Conservation (phyloP, 129 eudicot species). For the Calendula officinalis region DNA sequence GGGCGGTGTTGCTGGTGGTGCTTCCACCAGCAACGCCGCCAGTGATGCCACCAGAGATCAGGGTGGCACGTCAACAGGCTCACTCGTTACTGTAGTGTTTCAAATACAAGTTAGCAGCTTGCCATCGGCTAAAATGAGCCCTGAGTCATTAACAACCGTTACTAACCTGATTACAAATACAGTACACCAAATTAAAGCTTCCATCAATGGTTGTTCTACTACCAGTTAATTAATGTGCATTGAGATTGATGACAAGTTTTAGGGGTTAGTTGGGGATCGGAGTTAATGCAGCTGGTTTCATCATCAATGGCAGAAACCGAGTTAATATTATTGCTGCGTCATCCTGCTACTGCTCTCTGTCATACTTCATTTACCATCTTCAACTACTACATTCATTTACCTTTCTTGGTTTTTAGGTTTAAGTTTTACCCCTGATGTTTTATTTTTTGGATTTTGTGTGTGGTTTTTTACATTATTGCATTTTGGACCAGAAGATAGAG, state of each 20-base stretch:
- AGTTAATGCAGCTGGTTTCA: conserved; percentile 39
- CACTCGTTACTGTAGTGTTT: conserved; percentile 62
- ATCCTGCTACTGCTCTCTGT: conserved; percentile 45
- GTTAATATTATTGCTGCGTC: conserved; percentile 50
- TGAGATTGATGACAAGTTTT: conserved; percentile 26
- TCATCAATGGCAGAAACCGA: conserved; percentile 56
- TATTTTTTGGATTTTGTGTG: conserved; percentile 6
- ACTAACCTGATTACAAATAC: conserved; percentile 63
- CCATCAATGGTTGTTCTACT: conserved; percentile 56
- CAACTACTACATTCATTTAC: conserved; percentile 50
- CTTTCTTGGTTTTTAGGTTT: conserved; percentile 20
- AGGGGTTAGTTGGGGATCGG: conserved; percentile 46
- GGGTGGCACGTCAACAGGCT: conserved; percentile 31
- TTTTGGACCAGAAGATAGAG: conserved; percentile 45
- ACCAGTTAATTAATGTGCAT: conserved; percentile 25
- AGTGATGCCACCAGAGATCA: not conserved
- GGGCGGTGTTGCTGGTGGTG: conserved; percentile 18
- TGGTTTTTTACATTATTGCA: conserved; percentile 16
- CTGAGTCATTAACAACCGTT: conserved; percentile 62
- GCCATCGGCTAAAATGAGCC: conserved; percentile 59
- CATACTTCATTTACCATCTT: conserved; percentile 48
- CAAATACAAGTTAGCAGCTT: conserved; percentile 65
- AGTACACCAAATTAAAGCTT: conserved; percentile 65
- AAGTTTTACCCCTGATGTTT: conserved; percentile 7
- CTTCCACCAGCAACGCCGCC: conserved; percentile 45